Percentiles rank a stretch among this genome's conserved stretches.
These are phyloP conservation scores for Emmonsiellopsis sp. DNA, from an alignment of 2,329 filamentous ascomycete genomes.

Conservation along the genomic window DNA sequence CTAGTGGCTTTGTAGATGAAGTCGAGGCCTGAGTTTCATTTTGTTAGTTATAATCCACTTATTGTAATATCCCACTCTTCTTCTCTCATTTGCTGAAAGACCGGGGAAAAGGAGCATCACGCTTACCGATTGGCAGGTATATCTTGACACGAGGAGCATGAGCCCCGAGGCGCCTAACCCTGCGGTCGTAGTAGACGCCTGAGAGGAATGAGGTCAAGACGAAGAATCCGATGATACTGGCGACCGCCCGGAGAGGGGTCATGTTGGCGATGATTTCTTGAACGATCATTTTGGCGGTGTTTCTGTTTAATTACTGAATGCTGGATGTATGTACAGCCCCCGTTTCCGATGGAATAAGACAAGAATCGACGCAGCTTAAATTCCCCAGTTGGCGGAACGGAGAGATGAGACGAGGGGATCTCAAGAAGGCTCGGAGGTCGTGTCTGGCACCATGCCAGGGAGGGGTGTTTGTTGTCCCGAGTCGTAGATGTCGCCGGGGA, in stretches of 20 bases:
- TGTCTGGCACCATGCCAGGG: too few species aligned
- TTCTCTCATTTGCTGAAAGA: not conserved
- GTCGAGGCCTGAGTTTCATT: slow-evolving; percentile 48
- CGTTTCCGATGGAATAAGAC: too few species aligned
- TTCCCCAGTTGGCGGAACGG: too few species aligned
- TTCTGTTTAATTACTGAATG: not conserved
- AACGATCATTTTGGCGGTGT: slow-evolving; percentile 37
- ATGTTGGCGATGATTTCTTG: slow-evolving; percentile 38
- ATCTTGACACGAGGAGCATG: slow-evolving; percentile 25
- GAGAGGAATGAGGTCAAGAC: slow-evolving; percentile 26
- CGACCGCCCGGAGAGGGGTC: slow-evolving; percentile 32
- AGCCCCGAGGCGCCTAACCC: slow-evolving; percentile 24
- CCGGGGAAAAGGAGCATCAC: not conserved
- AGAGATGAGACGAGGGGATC: too few species aligned
- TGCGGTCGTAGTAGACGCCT: slow-evolving; percentile 19
- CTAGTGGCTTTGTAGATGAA: slow-evolving; percentile 50
- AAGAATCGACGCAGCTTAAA: too few species aligned
- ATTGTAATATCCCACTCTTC: not conserved
- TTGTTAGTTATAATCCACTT: slow-evolving; percentile 6
- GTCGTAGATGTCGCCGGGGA: slow-evolving; percentile 1
- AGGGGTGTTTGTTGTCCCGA: not conserved
- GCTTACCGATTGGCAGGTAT: slow-evolving; percentile 28
- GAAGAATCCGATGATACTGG: slow-evolving; percentile 31
- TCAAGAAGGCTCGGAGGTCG: not conserved
- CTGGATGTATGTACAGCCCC: not conserved